phyloP scores from a whole-genome alignment of 208 protist species.

The Trypanosoma melophagium region DNA sequence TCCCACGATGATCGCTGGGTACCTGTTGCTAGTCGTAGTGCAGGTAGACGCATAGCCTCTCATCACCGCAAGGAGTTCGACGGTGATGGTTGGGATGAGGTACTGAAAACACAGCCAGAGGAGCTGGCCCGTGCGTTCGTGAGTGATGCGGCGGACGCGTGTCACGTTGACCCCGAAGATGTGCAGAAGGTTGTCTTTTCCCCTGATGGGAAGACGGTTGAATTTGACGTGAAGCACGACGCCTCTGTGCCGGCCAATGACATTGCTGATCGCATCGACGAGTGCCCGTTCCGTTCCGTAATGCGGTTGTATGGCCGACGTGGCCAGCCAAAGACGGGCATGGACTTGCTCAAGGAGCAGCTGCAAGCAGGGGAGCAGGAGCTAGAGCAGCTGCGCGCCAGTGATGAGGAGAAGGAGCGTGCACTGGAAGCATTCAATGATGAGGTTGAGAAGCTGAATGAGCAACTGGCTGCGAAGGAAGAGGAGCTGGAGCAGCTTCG shows the following conservation, averaged over 20 bases:
- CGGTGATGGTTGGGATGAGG: neutral
- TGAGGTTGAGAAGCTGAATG: too few relatives aligned
- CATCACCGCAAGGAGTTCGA: neutral
- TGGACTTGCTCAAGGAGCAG: conserved; percentile 5
- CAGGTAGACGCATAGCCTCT: neutral
- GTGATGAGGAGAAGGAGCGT: too few relatives aligned
- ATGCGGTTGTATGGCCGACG: conserved; percentile 6
- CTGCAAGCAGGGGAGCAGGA: conserved; percentile 4
- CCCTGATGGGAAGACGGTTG: neutral
- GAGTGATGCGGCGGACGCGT: neutral
- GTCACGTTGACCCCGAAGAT: conserved; percentile 1
- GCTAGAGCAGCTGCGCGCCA: neutral
- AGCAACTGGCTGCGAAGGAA: too few relatives aligned
- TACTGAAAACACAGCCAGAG: neutral
- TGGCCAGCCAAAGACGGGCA: neutral
- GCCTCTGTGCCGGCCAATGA: neutral
- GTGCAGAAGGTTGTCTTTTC: neutral
- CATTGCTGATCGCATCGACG: neutral
- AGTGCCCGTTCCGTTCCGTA: conserved; percentile 4
- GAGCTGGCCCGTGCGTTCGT: neutral
- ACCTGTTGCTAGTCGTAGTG: neutral
- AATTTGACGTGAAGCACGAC: neutral
- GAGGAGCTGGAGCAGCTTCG: too few relatives aligned
- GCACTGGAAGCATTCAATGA: too few relatives aligned
- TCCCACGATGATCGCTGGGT: neutral